Evolutionary conservation across 371 early-diverging fungal species (phyloP), one percentile per base, ranked within the genome.

Genomic region (Mucor indicus): DNA sequence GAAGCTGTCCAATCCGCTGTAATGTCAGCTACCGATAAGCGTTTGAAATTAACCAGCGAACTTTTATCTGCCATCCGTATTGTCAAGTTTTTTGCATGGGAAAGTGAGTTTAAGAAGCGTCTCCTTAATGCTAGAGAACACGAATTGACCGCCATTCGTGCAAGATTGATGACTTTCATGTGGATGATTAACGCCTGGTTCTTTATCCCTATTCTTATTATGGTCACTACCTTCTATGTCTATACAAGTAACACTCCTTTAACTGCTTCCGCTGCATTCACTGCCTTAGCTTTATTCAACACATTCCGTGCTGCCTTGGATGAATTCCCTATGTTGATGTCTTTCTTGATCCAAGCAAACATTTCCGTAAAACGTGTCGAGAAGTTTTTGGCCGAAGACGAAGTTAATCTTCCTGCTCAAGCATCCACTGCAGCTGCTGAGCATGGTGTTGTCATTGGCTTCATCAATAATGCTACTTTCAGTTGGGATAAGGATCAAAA

Each of bases 1-100:
- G 54, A 82, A 46, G 64, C 53, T 29, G 46, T 67, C 40, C 82
- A 86, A 49, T 56, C 62, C 19, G 45, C 57, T 2, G 70, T 83
- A 37, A 81, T 78, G 79, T 53, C 69, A 9, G 71, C 80, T 37
- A 82, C 84, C 30, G 89, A 89, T 31, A 75, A 72, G 21, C 78
- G 82, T 31, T 61, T 89, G 44, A 76, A 81, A n/a, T 63, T 78
- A 49, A 70, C 87, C 44, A 86, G 81, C 21, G 89, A 89, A 51
- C 69, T 87, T 55, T 57, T 89, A 38, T 60, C 69, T 36, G 89
- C 87, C 12, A 89, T 90, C 38, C 82, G 86, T 27, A 84, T 89
- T 9, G 80, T 90, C 49, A 90, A 90, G 55, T 81, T 90, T 53
- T 90, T 89, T 74, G 90, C 85, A 17, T 90, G 90, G 90, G 87